phyloP scores from a whole-genome alignment of 2,329 filamentous ascomycete species.

The Penicillium sp. region DNA sequence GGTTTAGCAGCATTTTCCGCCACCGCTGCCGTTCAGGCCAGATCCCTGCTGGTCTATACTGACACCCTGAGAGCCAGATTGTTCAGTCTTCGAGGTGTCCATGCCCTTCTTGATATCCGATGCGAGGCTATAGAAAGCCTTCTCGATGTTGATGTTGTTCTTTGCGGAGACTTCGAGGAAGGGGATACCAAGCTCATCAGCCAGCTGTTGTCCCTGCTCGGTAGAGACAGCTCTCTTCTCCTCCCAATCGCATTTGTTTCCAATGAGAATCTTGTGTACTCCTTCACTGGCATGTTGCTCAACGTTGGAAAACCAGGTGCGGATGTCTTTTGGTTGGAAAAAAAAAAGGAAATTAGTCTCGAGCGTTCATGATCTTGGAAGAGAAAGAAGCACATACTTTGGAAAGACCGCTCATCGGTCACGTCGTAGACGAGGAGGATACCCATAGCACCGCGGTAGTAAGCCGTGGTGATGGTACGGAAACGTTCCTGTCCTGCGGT shows the following conservation, averaged over 20 bases:
- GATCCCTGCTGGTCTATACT: slow-evolving; percentile 67
- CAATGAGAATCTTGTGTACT: slow-evolving; percentile 99
- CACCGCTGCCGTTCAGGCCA: slow-evolving; percentile 49
- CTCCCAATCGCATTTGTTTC: slow-evolving; percentile 99
- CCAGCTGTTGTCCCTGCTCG: slow-evolving; percentile 88
- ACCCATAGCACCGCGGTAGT: slow-evolving; percentile 98
- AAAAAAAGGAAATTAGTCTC: neutral
- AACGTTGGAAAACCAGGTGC: slow-evolving; percentile 99
- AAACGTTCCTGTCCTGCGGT: slow-evolving; percentile 98
- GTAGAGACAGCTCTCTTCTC: slow-evolving; percentile 95
- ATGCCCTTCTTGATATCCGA: slow-evolving; percentile 99
- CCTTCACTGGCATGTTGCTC: slow-evolving; percentile 98
- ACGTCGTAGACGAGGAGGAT: slow-evolving; percentile 98
- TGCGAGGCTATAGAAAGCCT: slow-evolving; percentile 94
- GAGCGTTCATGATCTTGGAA: neutral
- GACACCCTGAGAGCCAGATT: slow-evolving; percentile 59
- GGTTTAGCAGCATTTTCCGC: slow-evolving; percentile 74
- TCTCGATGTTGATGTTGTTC: slow-evolving; percentile 99
- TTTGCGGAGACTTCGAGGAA: slow-evolving; percentile 99
- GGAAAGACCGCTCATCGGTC: slow-evolving; percentile 92
- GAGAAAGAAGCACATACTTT: slow-evolving; percentile 64
- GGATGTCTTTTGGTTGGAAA: slow-evolving; percentile 64
- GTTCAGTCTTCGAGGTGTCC: slow-evolving; percentile 80
- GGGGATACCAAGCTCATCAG: slow-evolving; percentile 93
- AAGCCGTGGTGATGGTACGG: slow-evolving; percentile 97